Conservation (phyloP, 2,329 filamentous ascomycete genomes). For the Huntiella omanensis region DNA sequence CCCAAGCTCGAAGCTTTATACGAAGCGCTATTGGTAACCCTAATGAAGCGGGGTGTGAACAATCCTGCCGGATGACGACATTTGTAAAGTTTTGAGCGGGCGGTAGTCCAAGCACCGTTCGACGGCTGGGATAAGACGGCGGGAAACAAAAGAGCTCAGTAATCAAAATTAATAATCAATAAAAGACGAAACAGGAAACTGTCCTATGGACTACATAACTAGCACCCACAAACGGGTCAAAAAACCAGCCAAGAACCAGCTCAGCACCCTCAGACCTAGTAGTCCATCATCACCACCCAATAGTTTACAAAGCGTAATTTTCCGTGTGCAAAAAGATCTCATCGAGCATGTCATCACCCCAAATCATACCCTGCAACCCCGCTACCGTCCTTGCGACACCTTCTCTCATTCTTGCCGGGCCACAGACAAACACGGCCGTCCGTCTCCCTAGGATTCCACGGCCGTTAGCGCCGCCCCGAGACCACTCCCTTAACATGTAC, state of each 20-base stretch:
- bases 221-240: too few species aligned
- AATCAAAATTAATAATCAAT: neutral
- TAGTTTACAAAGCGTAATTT: conserved; percentile 62
- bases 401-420: conserved; percentile 68
- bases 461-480: conserved; percentile 47
- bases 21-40: too few species aligned
- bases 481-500: conserved; percentile 70
- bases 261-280: too few species aligned
- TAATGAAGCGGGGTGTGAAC: too few species aligned
- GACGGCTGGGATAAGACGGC: neutral
- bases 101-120: too few species aligned
- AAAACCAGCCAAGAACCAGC: neutral
- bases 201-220: too few species aligned
- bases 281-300: neutral
- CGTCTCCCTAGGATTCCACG: conserved; percentile 56
- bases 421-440: conserved; percentile 84
- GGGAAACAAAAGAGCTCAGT: neutral
- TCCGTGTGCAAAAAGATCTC: conserved; percentile 91
- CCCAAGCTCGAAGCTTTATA: neutral
- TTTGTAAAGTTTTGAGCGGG: too few species aligned
- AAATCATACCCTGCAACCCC: conserved; percentile 62
- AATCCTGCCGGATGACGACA: too few species aligned
- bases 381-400: conserved; percentile 79
- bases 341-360: conserved; percentile 58
- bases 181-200: neutral